Base-by-base conservation (phyloP, 2,329 filamentous ascomycete genomes). In the Dothistroma pini region DNA sequence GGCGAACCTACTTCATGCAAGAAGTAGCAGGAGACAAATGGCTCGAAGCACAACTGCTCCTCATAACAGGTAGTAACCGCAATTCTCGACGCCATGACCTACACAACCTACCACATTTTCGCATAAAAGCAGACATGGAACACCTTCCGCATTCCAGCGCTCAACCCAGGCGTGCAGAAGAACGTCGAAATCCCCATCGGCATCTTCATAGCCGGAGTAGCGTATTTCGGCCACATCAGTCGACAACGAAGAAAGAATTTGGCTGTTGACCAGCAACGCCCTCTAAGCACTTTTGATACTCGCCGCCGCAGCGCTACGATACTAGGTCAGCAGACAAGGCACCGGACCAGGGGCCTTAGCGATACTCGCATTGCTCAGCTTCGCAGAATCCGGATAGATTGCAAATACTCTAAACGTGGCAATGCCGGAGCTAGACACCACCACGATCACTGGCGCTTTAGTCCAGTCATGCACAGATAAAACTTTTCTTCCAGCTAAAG, bases 91-190 rank as follows among this genome's bases (percentile, higher is more conserved):
- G 66, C 67, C 21, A 68, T 69, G 61, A 72, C 70, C n/a, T 71
- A 65, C 64, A 66, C 64, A 16, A 67, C 63, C 44, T 71, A 70
- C 59, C 60, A 60, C 48, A 65, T 71, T 34, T 72, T 71, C 53
- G 66, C 68, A 11, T 70, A 68, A 5, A 72, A 72, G 56, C 68
- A 69, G 22, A 72, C 70, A 1, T 69, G 70, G 29, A 78, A 81
- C 1, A 82, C 66, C 38, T 57, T 67, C 31, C 54, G 60, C 29
- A 38, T 62, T 4, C 61, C 57, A 10, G 57, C 65, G n/a, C 31
- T 68, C 12, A 51, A 59, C 34, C 56, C 63, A 6, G 49, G 54
- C 22, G 56, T 64, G 21, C 65, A 68, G 49, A 53, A 64, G 31
- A 70, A 71, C 54, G 66, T 72, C 21, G 69, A 58, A 6, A 58